Evolutionary conservation across 495 filamentous ascomycete species (phyloP).

Genomic region (Hypoxylon crocopeplum): DNA sequence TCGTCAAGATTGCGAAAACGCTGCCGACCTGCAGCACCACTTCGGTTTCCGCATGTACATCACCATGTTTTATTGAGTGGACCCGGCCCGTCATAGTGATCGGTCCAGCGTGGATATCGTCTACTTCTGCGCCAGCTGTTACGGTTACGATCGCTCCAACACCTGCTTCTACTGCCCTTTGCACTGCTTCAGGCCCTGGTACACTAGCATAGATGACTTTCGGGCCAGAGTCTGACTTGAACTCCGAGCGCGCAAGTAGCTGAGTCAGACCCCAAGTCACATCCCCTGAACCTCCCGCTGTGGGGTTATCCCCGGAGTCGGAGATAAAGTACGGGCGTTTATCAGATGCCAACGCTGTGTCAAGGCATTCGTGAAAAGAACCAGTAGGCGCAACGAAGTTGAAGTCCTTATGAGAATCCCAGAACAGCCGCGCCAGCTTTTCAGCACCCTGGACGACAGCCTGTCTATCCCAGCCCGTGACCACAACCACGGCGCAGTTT

Average conservation of each 20-base stretch:
- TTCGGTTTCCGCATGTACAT: constrained; percentile 56
- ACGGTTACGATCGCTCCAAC: constrained; percentile 60
- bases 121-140: constrained; percentile 62
- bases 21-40: constrained; percentile 60
- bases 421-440: constrained; percentile 57
- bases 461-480: constrained; percentile 57
- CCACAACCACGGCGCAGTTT: constrained; percentile 59
- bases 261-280: constrained; percentile 60
- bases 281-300: constrained; percentile 63
- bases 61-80: constrained; percentile 61
- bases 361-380: constrained; percentile 56
- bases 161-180: constrained; percentile 54
- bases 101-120: constrained; percentile 58
- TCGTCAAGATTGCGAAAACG: constrained; percentile 62
- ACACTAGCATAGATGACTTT: constrained; percentile 64
- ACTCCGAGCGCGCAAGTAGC: constrained; percentile 57
- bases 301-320: constrained; percentile 65
- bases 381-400: constrained; percentile 63
- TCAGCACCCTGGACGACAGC: constrained; percentile 49
- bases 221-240: constrained; percentile 47
- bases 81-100: constrained; percentile 61
- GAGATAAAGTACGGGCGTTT: constrained; percentile 64
- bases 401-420: constrained; percentile 56
- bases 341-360: constrained; percentile 52
- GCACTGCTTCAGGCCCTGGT: constrained; percentile 57